These are phyloP conservation scores for Daedaleopsis nitida DNA, from an alignment of 768 basidiomycete species.

Conservation along the genomic window DNA sequence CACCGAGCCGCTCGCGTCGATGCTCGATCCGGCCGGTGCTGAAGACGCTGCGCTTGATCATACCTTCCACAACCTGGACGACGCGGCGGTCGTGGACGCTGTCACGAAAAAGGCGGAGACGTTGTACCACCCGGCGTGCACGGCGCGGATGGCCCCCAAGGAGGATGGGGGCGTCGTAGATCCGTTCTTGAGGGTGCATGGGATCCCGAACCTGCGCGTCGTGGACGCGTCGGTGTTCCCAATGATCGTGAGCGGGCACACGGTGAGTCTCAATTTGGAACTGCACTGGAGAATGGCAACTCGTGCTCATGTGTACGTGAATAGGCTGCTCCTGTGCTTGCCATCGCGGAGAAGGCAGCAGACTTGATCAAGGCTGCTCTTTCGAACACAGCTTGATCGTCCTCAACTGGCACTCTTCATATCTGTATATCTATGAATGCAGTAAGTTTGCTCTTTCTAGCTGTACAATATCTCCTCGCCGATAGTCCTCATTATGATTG, in stretches of 20 bases:
- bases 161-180: constrained; percentile 46
- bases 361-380: constrained; percentile 26
- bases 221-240: constrained; percentile 51
- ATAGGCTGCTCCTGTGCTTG: constrained; percentile 30
- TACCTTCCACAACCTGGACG: constrained; percentile 34
- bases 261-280: constrained; percentile 33
- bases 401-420: too few relatives aligned
- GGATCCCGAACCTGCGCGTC: constrained; percentile 43
- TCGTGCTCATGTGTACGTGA: background rate
- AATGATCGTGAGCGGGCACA: constrained; percentile 45
- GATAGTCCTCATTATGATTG: too few relatives aligned
- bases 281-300: background rate
- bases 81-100: constrained; percentile 37
- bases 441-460: too few relatives aligned
- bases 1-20: constrained; percentile 39
- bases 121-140: constrained; percentile 46
- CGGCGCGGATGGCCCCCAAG: constrained; percentile 41
- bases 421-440: too few relatives aligned
- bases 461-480: background rate
- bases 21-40: constrained; percentile 35
- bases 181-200: constrained; percentile 44
- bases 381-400: background rate
- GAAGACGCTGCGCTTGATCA: constrained; percentile 39
- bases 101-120: constrained; percentile 40
- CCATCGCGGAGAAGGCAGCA: constrained; percentile 32